Conservation (phyloP, 169 alveolate species). For the Cyclospora cayetanensis region DNA sequence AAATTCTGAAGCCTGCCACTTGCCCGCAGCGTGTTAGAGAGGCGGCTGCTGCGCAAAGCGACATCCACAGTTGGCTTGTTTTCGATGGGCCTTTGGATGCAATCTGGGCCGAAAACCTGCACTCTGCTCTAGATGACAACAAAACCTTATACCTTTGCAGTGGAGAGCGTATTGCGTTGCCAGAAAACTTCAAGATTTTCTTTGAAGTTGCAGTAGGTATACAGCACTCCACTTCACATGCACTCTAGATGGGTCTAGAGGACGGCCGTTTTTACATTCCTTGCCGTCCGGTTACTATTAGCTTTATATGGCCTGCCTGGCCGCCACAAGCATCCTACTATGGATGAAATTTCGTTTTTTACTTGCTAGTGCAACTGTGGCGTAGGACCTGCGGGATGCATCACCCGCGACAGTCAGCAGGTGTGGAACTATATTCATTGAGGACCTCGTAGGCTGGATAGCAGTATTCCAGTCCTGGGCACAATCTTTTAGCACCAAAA, state of each 20-base stretch:
- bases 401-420: constrained; percentile 92
- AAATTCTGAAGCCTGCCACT: background rate
- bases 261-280: too few species aligned
- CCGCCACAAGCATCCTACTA: background rate
- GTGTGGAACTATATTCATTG: constrained; percentile 89
- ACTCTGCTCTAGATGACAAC: constrained; percentile 96
- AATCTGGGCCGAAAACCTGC: constrained; percentile 96
- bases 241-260: background rate
- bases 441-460: constrained; percentile 91
- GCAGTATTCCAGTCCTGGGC: constrained; percentile 93
- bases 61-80: constrained; percentile 91
- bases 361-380: constrained; percentile 74
- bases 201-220: constrained; percentile 88
- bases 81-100: constrained; percentile 98
- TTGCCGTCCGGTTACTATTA: too few species aligned
- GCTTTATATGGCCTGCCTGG: background rate
- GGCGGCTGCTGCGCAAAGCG: constrained; percentile 69
- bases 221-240: background rate
- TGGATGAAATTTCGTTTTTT: background rate
- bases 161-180: constrained; percentile 92
- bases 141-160: constrained; percentile 91
- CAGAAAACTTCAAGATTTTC: constrained; percentile 90
- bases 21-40: constrained; percentile 58
- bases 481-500: constrained; percentile 31
- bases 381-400: constrained; percentile 88